Percentiles rank a stretch among this genome's conserved stretches.
phyloP scores from a whole-genome alignment of 2,329 filamentous ascomycete species.

The Elsinoe arachidis region DNA sequence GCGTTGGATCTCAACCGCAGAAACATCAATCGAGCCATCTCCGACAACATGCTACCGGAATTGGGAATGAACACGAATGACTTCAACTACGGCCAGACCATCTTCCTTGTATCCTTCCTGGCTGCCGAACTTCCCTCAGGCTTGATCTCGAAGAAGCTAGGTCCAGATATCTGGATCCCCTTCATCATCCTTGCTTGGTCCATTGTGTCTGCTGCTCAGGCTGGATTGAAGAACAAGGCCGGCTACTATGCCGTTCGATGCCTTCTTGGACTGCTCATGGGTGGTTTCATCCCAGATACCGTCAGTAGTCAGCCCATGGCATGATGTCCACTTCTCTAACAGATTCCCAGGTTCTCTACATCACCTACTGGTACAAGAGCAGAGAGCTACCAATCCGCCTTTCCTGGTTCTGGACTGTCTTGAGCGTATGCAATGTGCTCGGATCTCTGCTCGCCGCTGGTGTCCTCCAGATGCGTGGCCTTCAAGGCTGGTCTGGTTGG shows the following conservation, averaged over 20 bases:
- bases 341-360: neutral
- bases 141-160: slow-evolving; percentile 22
- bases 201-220: slow-evolving; percentile 21
- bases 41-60: slow-evolving; percentile 8
- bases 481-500: slow-evolving; percentile 36
- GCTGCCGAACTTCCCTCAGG: slow-evolving; percentile 30
- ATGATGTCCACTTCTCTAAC: neutral
- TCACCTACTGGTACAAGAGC: slow-evolving; percentile 65
- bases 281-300: slow-evolving; percentile 50
- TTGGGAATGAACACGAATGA: slow-evolving; percentile 19
- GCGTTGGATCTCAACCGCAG: slow-evolving; percentile 36
- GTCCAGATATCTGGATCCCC: slow-evolving; percentile 19
- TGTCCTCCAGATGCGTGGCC: slow-evolving; percentile 40
- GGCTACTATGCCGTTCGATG: slow-evolving; percentile 38
- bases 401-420: slow-evolving; percentile 62
- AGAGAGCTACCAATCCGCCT: slow-evolving; percentile 60
- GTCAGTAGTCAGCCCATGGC: neutral
- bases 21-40: slow-evolving; percentile 44
- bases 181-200: slow-evolving; percentile 17
- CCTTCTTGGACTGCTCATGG: slow-evolving; percentile 38
- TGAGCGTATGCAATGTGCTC: slow-evolving; percentile 48
- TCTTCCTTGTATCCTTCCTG: slow-evolving; percentile 37
- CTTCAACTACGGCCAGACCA: slow-evolving; percentile 35
- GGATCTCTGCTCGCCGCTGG: slow-evolving; percentile 50
- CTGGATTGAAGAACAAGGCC: slow-evolving; percentile 25